phyloP scores from a whole-genome alignment of 257 asterid genomes.

The Perilla frutescens region DNA sequence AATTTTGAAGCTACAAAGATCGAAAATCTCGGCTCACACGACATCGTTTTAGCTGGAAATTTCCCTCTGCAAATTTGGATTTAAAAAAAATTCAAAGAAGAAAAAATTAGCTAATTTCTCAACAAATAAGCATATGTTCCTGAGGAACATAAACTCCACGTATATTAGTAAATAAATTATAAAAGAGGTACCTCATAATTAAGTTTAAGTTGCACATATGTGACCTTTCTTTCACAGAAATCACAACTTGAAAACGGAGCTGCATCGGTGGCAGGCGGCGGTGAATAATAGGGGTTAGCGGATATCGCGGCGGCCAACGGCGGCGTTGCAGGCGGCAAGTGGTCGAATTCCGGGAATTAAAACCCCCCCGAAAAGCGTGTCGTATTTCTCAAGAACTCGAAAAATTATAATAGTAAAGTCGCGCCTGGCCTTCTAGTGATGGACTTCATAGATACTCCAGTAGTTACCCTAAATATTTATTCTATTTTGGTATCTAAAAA shows the following conservation, averaged over 20 bases:
- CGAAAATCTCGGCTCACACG: not conserved
- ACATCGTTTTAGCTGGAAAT: not conserved
- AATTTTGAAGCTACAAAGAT: not conserved
- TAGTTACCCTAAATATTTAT: no score
- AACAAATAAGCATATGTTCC: not conserved
- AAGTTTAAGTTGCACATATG: conserved; percentile 5
- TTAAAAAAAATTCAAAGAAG: not conserved
- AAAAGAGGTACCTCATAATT: not conserved
- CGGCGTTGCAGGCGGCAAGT: no score
- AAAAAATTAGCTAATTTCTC: not conserved
- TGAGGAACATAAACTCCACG: not conserved
- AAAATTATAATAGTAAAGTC: not conserved
- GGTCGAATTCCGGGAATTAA: not conserved
- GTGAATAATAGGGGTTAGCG: not conserved
- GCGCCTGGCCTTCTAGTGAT: not conserved
- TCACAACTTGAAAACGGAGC: conserved; percentile 19
- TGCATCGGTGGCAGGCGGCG: conserved; percentile 8
- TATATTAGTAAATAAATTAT: not conserved
- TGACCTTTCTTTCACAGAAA: not conserved
- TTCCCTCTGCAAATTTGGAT: not conserved
- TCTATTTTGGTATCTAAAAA: no score
- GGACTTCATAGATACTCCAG: no score
- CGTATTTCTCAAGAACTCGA: no score
- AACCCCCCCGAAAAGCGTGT: not conserved
- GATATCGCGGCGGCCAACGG: conserved; percentile 27